phyloP scores from a whole-genome alignment of 176 grass and related monocot genomes.

The Lolium perenne region DNA sequence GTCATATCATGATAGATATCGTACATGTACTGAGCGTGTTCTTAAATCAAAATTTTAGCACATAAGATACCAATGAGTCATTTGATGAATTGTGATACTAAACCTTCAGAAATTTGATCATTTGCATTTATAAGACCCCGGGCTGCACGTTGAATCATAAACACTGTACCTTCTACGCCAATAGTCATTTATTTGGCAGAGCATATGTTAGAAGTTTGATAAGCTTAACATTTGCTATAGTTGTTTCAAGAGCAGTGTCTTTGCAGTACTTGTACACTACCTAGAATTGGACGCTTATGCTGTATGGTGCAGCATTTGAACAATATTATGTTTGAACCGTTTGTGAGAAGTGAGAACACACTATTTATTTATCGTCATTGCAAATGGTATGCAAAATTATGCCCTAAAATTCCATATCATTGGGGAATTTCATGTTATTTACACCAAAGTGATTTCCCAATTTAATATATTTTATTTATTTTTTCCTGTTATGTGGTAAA shows the following conservation, averaged over 20 bases:
- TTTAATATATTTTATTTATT: neutral
- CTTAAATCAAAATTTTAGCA: slow-evolving; percentile 15
- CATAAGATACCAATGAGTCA: neutral
- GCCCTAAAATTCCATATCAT: neutral
- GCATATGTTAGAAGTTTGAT: slow-evolving; percentile 1
- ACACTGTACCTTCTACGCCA: neutral
- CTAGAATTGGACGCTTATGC: neutral
- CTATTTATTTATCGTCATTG: slow-evolving; percentile 8
- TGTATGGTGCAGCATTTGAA: neutral
- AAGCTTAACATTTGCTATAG: neutral
- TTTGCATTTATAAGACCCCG: neutral
- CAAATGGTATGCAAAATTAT: slow-evolving; percentile 20
- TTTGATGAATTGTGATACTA: neutral
- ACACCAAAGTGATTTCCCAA: neutral
- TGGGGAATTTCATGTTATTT: neutral
- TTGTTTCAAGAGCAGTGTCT: neutral
- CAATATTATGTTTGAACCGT: neutral
- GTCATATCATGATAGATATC: slow-evolving; percentile 15
- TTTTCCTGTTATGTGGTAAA: neutral
- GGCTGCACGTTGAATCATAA: neutral
- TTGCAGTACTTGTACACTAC: neutral
- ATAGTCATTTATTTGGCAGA: neutral
- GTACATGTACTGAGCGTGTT: neutral
- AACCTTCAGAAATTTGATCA: too few species aligned
- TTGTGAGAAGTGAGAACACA: neutral